Conservation (phyloP, 2,329 filamentous ascomycete species). For the Phyllosticta citribraziliensis region DNA sequence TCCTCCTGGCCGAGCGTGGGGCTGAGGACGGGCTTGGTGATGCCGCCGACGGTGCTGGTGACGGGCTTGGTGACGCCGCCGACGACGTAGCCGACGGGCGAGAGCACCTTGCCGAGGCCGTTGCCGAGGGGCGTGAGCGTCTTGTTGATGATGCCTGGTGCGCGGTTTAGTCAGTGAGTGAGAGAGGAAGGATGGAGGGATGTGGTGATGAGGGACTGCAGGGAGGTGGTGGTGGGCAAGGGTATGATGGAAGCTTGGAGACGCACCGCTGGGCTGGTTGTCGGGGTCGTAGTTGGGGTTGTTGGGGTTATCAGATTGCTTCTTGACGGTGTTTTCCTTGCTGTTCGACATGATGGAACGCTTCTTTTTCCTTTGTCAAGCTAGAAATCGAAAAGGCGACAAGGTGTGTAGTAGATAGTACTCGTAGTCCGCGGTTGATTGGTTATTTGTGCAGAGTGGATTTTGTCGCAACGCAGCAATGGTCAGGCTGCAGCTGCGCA, state of each 20-base stretch:
- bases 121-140: conserved; percentile 20
- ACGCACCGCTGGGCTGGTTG: conserved; percentile 8
- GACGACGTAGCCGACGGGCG: conserved; percentile 29
- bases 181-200: not conserved
- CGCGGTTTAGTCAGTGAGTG: not conserved
- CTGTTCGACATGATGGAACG: not conserved
- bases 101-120: conserved; percentile 27
- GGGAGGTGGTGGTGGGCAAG: too few relatives aligned
- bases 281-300: conserved; percentile 3
- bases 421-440: not conserved
- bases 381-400: not conserved
- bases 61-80: conserved; percentile 29
- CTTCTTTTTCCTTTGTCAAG: too few relatives aligned
- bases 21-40: conserved; percentile 26
- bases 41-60: conserved; percentile 26
- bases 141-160: conserved; percentile 13
- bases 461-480: too few relatives aligned
- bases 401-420: not conserved
- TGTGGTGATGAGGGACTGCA: not conserved
- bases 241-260: too few relatives aligned
- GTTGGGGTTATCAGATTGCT: not conserved
- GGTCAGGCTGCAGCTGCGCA: not conserved
- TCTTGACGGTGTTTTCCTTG: not conserved
- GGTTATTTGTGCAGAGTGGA: not conserved
- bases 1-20: conserved; percentile 25